Conservation (phyloP, 2,329 filamentous ascomycete genomes). For the Neonectria magnoliae region DNA sequence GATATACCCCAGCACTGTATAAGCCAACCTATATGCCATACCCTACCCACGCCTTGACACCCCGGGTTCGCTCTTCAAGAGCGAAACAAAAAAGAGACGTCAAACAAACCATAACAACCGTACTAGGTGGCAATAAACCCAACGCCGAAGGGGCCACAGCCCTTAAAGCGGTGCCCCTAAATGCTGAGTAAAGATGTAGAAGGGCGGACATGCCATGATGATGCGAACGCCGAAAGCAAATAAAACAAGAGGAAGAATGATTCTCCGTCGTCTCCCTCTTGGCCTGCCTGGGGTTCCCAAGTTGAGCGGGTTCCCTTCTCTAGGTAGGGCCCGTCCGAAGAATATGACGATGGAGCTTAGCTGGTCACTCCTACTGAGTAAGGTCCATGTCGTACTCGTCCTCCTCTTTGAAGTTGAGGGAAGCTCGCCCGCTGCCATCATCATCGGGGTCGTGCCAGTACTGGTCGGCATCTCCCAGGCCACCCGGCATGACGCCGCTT, state of each 20-base stretch:
- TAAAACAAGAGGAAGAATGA: constrained; percentile 4
- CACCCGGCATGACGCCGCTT: constrained; percentile 51
- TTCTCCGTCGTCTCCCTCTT: neutral
- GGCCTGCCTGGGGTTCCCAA: constrained; percentile 2
- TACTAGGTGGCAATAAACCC: constrained; percentile 14
- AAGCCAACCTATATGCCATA: constrained; percentile 32
- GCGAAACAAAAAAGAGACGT: constrained; percentile 14
- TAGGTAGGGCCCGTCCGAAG: neutral
- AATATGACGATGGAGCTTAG: constrained; percentile 14
- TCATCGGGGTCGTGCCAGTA: constrained; percentile 78
- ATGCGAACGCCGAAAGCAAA: constrained; percentile 37
- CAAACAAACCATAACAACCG: constrained; percentile 29
- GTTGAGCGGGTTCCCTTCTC: neutral
- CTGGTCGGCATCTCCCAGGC: constrained; percentile 62
- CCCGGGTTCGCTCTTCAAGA: constrained; percentile 24
- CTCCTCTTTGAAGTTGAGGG: constrained; percentile 88
- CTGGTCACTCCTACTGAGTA: constrained; percentile 46
- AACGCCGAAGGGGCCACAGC: constrained; percentile 34
- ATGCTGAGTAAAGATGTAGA: constrained; percentile 14
- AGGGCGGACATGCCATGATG: constrained; percentile 32
- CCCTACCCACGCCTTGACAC: constrained; percentile 33
- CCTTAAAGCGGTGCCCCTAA: constrained; percentile 14
- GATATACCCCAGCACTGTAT: constrained; percentile 40
- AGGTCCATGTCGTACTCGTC: constrained; percentile 91
- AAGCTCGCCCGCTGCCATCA: constrained; percentile 73